Evolutionary conservation across 495 filamentous ascomycete species (phyloP), one percentile per base, ranked within the genome.

Genomic region (Hypomontagnella submonticulosa): DNA sequence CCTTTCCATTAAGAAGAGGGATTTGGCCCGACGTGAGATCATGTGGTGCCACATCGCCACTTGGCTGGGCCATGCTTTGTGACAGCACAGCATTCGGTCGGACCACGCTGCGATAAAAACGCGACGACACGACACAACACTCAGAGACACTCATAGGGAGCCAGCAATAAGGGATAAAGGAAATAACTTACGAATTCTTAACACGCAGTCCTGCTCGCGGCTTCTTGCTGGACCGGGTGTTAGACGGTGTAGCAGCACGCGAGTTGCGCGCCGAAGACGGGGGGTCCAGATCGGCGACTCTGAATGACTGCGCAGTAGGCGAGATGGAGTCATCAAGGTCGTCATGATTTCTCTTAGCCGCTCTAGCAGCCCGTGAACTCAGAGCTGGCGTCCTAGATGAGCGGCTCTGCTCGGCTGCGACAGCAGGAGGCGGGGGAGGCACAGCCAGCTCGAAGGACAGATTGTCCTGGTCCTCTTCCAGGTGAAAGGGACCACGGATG

Each of bases 121-220:
- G 32, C 16, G 44, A 38, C 30, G 50, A 62, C 60, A 41, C 42
- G 41, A 38, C 56, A 52, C 37, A 16, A 34, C 52, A 46, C 48
- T 38, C 20, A 58, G 20, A 51, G 36, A 42, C 33, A 55, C 23
- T 27, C 23, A 27, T 27, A 27, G 23, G 23, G 23, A 48, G 53
- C 36, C 12, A 20, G 66, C 46, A 70, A 69, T 52, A 57, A 60
- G 61, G 9, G 69, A 68, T 63, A 62, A 73, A 61, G 27, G 50
- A 55, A 52, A 65, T 5, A 58, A 88, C 88, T 85, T 79, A 90
- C 88, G 88, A 90, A 66, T 79, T 87, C 78, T 89, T 90, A 60
- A 89, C 83, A 43, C 87, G 83, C 57, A 87, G 80, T 55, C 84
- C 80, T 46, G 79, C 83, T 65, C 84, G 83, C 13, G 75, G 67